Base-by-base conservation (phyloP, 2,329 filamentous ascomycete genomes). In the Neophaeococcomyces mojaviensis region DNA sequence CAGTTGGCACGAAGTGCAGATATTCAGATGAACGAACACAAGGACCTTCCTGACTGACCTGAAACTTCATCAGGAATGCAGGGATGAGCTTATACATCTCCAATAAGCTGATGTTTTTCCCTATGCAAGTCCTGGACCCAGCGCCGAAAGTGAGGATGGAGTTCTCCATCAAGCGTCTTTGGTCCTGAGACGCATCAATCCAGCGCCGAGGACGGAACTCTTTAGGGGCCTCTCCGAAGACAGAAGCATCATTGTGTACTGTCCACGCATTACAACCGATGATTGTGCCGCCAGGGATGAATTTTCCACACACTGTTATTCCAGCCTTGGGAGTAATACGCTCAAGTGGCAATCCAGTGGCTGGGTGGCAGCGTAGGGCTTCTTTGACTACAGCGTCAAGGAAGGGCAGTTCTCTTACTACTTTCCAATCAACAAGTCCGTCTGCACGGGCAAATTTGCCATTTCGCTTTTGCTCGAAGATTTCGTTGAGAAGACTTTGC, bases 301-400 rank as follows among this genome's bases (percentile, higher is more conserved):
- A 1, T 50, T 50, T 4, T 39, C 24, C 15, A 43, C 39, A 12
- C 35, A 38, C 31, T 59, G 53, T 4, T 54, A 52, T 12, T 1
- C 65, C 62, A 7, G 49, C 55, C 0, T 39, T 20, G 0, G 65
- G 62, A 9, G 36, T 22, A n/a, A 60, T 38, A 1, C 67, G 58
- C 34, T 65, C 62, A 2, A 70, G 53, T 0, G 57, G 56, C 3
- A 67, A 47, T 2, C 61, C 62, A 1, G 63, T 56, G 1, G 61
- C 55, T 0, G 67, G 65, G 39, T 66, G 63, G 15, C 66, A 44
- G 4, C 66, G 57, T 52, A 67, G 57, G 0, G 62, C 59, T 43
- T 68, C 66, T 47, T 65, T 67, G 40, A 68, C 49, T 18, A 61
- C 54, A 28, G 62, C 63, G 10, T 55, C 54, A 10, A 62, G 59